A percentile compares a stretch with the other conserved stretches of the same genome.
Evolutionary conservation across 371 early-diverging fungal species (phyloP).

Genomic region (Entomophthora muscae): DNA sequence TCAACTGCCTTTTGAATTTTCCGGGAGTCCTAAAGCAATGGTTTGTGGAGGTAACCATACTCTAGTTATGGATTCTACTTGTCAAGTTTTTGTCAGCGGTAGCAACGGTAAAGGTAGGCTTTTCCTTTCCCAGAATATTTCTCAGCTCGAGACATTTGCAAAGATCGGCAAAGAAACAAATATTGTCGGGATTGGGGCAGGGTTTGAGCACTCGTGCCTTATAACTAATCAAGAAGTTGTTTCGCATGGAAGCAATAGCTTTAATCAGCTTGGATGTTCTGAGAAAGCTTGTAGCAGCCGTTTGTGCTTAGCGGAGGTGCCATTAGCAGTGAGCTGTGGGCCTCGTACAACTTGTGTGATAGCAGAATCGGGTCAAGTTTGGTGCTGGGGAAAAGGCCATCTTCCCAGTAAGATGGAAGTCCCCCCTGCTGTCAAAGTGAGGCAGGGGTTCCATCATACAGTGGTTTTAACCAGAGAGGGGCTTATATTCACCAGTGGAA

Average conservation of each 20-base stretch:
- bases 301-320: neutral
- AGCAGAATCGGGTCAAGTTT: neutral
- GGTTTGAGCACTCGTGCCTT: slow-evolving; percentile 13
- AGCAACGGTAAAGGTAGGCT: neutral
- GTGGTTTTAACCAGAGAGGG: neutral
- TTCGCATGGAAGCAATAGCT: slow-evolving; percentile 7
- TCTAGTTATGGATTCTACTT: slow-evolving; percentile 13
- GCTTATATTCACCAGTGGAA: neutral
- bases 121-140: slow-evolving; percentile 8
- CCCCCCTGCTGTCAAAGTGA: neutral
- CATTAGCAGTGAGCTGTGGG: neutral
- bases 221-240: slow-evolving; percentile 12
- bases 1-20: slow-evolving; percentile 10
- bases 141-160: neutral
- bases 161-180: slow-evolving; percentile 23
- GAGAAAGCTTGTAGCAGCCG: neutral
- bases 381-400: neutral
- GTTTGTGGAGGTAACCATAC: slow-evolving; percentile 21
- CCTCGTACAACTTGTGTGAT: neutral
- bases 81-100: slow-evolving; percentile 6
- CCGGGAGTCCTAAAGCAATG: slow-evolving; percentile 48
- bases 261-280: neutral
- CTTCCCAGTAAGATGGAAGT: neutral
- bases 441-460: neutral
- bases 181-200: slow-evolving; percentile 24